Conservation (phyloP, 2,329 filamentous ascomycete species). For the Simplicillium sp. region DNA sequence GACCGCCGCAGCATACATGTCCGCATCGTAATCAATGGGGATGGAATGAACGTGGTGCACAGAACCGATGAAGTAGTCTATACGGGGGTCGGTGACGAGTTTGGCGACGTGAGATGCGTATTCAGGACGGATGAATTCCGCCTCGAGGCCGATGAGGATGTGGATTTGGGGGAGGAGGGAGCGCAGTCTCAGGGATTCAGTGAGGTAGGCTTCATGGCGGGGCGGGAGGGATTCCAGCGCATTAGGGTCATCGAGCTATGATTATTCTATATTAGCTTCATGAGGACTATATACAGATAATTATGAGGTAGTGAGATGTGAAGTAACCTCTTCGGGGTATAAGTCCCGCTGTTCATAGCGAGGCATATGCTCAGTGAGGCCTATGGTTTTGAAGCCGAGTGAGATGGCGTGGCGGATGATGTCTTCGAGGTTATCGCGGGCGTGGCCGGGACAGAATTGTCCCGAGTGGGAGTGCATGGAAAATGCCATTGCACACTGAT, state of each 20-base stretch:
- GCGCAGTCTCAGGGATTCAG: conserved; percentile 61
- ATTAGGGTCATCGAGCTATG: conserved; percentile 39
- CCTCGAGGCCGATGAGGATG: conserved; percentile 83
- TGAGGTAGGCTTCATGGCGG: conserved; percentile 62
- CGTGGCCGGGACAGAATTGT: conserved; percentile 90
- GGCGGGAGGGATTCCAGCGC: conserved; percentile 38
- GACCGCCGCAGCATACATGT: conserved; percentile 48
- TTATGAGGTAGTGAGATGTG: neutral
- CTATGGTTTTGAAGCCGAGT: conserved; percentile 72
- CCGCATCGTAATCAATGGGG: conserved; percentile 78
- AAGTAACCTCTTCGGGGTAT: conserved; percentile 94
- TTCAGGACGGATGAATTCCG: conserved; percentile 76
- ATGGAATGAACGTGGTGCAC: conserved; percentile 81
- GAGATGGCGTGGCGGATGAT: conserved; percentile 71
- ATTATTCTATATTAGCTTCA: conserved; percentile 10
- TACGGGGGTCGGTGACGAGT: conserved; percentile 45
- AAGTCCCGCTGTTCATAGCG: conserved; percentile 64
- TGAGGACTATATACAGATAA: conserved; percentile 9
- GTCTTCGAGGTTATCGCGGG: conserved; percentile 74
- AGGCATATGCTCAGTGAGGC: conserved; percentile 92
- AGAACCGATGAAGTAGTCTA: conserved; percentile 90
- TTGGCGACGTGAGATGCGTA: conserved; percentile 51
- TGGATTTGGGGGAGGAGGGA: conserved; percentile 64
- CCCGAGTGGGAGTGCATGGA: conserved; percentile 98
- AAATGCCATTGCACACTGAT: conserved; percentile 64